phyloP scores from a whole-genome alignment of 1,139 yeast species.

The Pichia sp. region DNA sequence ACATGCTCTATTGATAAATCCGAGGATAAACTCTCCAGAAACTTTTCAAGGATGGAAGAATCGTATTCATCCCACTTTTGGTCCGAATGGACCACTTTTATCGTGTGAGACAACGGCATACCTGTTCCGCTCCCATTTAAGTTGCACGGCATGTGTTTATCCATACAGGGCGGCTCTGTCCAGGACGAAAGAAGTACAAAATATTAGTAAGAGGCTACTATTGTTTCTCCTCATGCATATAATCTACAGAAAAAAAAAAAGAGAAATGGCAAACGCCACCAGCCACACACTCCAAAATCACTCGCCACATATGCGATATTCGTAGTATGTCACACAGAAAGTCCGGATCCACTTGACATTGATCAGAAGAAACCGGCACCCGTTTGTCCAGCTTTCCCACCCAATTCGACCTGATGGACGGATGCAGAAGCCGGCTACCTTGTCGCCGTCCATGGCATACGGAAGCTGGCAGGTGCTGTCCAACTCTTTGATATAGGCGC shows the following conservation, averaged over 20 bases:
- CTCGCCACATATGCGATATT: constrained; percentile 5
- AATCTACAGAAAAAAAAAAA: constrained; percentile 2
- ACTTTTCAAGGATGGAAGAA: constrained; percentile 11
- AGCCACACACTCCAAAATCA: neutral
- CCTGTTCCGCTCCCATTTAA: neutral
- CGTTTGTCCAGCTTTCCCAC: constrained; percentile 83
- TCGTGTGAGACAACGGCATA: neutral
- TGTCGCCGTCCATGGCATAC: constrained; percentile 55
- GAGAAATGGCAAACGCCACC: neutral
- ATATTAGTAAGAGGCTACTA: neutral
- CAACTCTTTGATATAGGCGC: constrained; percentile 40
- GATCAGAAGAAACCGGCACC: constrained; percentile 77
- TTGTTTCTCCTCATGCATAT: neutral
- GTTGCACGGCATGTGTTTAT: neutral
- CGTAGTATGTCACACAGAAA: constrained; percentile 30
- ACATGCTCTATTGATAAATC: constrained; percentile 19
- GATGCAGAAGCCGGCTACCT: constrained; percentile 75
- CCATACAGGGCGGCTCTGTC: neutral
- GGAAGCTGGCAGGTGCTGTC: constrained; percentile 70
- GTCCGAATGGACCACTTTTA: neutral
- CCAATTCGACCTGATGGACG: constrained; percentile 58
- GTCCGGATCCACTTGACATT: constrained; percentile 57
- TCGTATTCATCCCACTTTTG: constrained; percentile 10
- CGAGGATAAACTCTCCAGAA: constrained; percentile 16
- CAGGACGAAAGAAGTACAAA: too few species aligned